Percentiles rank a stretch among this genome's conserved stretches.
phyloP scores from a whole-genome alignment of 2,329 filamentous ascomycete species.

The Parascedosporium putredinis region DNA sequence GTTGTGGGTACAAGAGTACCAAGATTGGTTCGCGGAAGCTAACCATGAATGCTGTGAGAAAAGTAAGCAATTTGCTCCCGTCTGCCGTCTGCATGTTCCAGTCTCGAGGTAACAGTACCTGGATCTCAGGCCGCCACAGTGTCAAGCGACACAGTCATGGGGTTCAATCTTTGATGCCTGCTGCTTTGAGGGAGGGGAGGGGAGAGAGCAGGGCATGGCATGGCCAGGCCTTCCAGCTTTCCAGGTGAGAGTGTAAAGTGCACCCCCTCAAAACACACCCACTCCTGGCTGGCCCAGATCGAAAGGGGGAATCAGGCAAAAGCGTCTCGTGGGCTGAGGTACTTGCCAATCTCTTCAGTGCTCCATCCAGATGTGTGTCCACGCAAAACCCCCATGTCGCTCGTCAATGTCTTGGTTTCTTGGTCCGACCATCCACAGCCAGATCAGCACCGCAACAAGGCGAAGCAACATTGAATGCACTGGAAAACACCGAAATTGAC shows the following conservation, averaged over 20 bases:
- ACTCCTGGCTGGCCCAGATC: too few species aligned
- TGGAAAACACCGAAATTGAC: too few species aligned
- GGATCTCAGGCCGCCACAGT: not conserved
- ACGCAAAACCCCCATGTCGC: too few species aligned
- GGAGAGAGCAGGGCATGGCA: too few species aligned
- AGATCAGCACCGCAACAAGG: not conserved
- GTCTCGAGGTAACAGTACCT: not conserved
- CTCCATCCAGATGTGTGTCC: not conserved
- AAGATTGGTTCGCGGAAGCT: not conserved
- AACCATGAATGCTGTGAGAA: not conserved
- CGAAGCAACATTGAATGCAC: too few species aligned
- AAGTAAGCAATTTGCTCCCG: conserved; percentile 2
- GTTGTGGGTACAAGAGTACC: not conserved
- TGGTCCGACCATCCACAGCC: not conserved
- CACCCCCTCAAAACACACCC: too few species aligned
- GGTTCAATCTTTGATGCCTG: not conserved
- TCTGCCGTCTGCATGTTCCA: not conserved
- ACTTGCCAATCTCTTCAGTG: not conserved
- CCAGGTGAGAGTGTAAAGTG: too few species aligned
- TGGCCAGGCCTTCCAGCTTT: too few species aligned
- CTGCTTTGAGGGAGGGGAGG: too few species aligned
- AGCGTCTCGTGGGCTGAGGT: not conserved
- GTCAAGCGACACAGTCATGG: not conserved
- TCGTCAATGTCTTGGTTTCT: too few species aligned
- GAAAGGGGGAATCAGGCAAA: not conserved